Evolutionary conservation across 352 stramenopile genomes (phyloP), one percentile per base, ranked within the genome.

Genomic region (Phytopythium kandeliae): DNA sequence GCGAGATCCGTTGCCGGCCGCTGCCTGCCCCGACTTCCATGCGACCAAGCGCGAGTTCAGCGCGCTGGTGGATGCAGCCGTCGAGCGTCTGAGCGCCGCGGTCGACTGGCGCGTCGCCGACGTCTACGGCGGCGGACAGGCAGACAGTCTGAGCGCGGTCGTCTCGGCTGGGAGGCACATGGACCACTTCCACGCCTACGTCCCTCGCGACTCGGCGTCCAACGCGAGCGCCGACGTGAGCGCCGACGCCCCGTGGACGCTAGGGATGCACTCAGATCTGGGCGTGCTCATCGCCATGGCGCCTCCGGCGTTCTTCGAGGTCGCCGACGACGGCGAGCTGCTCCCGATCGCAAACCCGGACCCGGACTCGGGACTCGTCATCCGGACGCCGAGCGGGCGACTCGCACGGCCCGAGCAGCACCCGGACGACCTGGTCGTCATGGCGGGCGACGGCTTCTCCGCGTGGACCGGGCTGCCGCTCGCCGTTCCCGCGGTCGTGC

Each of bases 111-210:
- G 15, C 4, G 2, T 31, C 2, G 17, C 30, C 17, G n/a, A 28
- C 21, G n/a, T 3, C 11, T 36, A 17, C 21, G 13, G 31, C 13
- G 4, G 7, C 8, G 19, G 13, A 1, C 26, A 36, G 17, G 30
- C 31, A 7, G 25, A 36, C 16, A 51, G 41, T 12, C 52, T 64
- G 12, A 43, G 43, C 9, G 45, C 38, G 33, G 28, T 64, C 34
- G 46, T 64, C 10, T 19, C 38, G 17, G 22, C 40, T 4, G 52
- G 51, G 8, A 37, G 44, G 1, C 42, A 52, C 17, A 64, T 64
- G 52, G 52, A 64, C 17, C 57, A 64, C 30, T 64, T 64, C 40
- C 57, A 64, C 46, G 52, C 57, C 16, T 64, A 64, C 40, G 26
- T 60, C 0, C 57, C 57, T 2, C 44, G 44, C 4, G 35, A 37